Conservation (phyloP, 1,284 basidiomycete genomes). For the Anthracocystis walkeri region DNA sequence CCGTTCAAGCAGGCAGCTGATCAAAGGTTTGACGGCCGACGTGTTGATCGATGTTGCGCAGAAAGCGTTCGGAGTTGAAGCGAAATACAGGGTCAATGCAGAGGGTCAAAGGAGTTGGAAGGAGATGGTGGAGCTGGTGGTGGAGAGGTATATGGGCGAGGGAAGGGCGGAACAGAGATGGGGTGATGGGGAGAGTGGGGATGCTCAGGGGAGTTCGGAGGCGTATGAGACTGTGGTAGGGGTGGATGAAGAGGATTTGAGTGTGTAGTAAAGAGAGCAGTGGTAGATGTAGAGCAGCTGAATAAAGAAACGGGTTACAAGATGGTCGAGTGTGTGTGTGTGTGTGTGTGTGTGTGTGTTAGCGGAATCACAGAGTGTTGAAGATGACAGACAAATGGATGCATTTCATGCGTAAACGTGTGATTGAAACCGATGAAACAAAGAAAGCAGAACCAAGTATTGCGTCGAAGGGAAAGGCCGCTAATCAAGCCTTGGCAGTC, state of each 20-base stretch:
- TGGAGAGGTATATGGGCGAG: slow-evolving; percentile 27
- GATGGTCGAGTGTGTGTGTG: too few relatives aligned
- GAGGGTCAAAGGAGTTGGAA: slow-evolving; percentile 36
- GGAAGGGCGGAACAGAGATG: slow-evolving; percentile 38
- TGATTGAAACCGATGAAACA: neutral
- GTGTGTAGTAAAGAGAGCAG: neutral
- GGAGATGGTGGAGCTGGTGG: slow-evolving; percentile 43
- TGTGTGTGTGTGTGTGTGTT: neutral
- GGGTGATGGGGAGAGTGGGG: slow-evolving; percentile 55
- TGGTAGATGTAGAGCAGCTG: too few relatives aligned
- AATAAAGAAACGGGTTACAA: too few relatives aligned
- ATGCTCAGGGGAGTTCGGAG: slow-evolving; percentile 44
- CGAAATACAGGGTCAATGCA: slow-evolving; percentile 26
- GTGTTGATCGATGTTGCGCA: slow-evolving; percentile 41
- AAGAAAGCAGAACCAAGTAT: neutral
- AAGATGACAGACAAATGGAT: neutral
- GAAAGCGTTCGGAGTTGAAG: slow-evolving; percentile 16
- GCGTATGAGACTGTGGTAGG: slow-evolving; percentile 40
- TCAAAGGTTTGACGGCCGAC: slow-evolving; percentile 55
- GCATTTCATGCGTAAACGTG: neutral
- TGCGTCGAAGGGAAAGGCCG: neutral
- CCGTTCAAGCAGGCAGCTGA: slow-evolving; percentile 35
- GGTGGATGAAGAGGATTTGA: slow-evolving; percentile 21
- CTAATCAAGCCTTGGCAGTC: slow-evolving; percentile 21
- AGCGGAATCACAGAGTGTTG: too few relatives aligned